Evolutionary conservation across 129 eudicot species (phyloP).

Genomic region (Silybum marianum): DNA sequence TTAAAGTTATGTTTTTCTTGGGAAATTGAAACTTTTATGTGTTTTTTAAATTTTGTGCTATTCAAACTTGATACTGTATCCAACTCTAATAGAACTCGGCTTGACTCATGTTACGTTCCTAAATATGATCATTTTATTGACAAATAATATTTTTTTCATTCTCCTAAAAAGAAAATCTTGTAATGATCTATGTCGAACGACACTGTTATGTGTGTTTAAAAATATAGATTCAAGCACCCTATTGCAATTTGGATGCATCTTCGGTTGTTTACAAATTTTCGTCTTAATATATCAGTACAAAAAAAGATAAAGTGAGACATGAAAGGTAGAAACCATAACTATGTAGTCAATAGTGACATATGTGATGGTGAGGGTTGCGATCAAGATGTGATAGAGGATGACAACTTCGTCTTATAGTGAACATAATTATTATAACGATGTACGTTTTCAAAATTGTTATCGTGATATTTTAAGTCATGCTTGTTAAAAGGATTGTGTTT

Average conservation of each 20-base stretch:
- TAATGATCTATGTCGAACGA: neutral
- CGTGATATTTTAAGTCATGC: neutral
- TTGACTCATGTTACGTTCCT: too few relatives aligned
- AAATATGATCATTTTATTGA: neutral
- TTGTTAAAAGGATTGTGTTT: neutral
- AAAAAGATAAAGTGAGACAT: neutral
- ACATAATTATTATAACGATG: neutral
- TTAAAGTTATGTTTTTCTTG: too few relatives aligned
- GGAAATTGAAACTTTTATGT: too few relatives aligned
- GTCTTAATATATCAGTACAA: neutral
- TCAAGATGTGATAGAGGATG: neutral
- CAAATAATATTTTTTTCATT: too few relatives aligned
- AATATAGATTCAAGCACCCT: too few relatives aligned
- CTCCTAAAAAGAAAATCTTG: neutral
- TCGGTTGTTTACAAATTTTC: neutral
- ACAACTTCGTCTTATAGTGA: neutral
- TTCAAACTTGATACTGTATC: too few relatives aligned
- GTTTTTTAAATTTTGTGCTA: too few relatives aligned
- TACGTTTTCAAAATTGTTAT: too few relatives aligned
- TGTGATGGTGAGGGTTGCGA: neutral
- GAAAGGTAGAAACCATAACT: neutral
- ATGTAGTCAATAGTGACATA: neutral
- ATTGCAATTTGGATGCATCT: too few relatives aligned
- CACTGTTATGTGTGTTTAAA: too few relatives aligned
- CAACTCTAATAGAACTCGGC: too few relatives aligned